These are phyloP conservation scores for Arbutus unedo DNA, from an alignment of 148 eudicot species.

Conservation along the genomic window DNA sequence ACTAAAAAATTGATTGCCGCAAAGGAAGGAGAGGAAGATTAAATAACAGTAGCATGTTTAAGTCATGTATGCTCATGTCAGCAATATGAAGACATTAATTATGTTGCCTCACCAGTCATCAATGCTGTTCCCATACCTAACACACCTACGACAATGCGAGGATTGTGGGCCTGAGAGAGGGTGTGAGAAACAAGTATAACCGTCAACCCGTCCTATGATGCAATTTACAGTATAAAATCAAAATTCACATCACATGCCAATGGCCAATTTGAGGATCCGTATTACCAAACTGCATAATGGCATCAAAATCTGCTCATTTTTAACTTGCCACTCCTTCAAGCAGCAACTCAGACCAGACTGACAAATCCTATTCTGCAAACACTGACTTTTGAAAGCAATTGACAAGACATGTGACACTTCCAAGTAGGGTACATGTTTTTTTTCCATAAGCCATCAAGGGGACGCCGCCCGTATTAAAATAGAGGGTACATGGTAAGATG, in stretches of 20 bases:
- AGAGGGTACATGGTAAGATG: background rate
- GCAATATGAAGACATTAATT: background rate
- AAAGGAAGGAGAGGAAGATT: background rate
- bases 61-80: background rate
- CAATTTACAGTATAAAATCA: background rate
- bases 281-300: slow-evolving; percentile 2
- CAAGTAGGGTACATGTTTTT: background rate
- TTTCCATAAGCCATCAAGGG: no score
- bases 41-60: background rate
- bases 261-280: background rate
- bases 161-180: background rate
- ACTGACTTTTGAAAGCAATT: background rate
- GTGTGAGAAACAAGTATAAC: slow-evolving; percentile 4
- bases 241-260: background rate
- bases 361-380: background rate
- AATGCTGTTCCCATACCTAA: background rate
- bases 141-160: background rate
- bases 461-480: no score
- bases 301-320: background rate
- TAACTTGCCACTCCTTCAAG: background rate
- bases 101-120: background rate
- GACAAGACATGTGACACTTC: slow-evolving; percentile 3
- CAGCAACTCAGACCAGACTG: background rate
- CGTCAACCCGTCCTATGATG: background rate
- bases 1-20: background rate